Evolutionary conservation across 352 stramenopile genomes (phyloP).

Genomic region (Pelagophyceae sp.): DNA sequence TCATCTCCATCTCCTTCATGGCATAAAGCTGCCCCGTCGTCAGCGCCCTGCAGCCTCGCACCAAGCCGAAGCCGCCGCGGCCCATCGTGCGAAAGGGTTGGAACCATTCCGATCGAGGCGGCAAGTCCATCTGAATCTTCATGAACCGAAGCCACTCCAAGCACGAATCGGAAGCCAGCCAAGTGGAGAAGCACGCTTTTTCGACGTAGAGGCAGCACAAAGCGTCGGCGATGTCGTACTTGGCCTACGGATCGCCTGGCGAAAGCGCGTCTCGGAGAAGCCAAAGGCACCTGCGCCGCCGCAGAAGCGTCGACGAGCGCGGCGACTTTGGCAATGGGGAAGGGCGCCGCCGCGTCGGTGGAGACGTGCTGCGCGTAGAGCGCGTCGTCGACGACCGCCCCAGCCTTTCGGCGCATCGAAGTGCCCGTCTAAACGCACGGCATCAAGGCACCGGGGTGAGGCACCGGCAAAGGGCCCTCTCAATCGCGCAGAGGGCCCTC

Average conservation of each 20-base stretch:
- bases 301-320: too few species aligned
- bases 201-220: neutral
- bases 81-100: conserved; percentile 13
- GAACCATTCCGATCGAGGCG: neutral
- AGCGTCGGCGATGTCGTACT: conserved; percentile 4
- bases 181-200: neutral
- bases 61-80: conserved; percentile 25
- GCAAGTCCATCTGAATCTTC: conserved; percentile 1
- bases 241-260: neutral
- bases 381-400: neutral
- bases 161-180: neutral
- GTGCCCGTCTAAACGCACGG: neutral
- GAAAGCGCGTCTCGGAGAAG: too few species aligned
- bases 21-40: conserved; percentile 26
- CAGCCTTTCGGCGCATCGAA: neutral
- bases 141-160: neutral
- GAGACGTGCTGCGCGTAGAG: neutral
- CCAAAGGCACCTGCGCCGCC: too few species aligned
- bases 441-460: too few species aligned
- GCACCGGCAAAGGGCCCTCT: too few species aligned
- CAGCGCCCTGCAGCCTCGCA: conserved; percentile 23
- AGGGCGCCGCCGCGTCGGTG: neutral
- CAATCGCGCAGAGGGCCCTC: too few species aligned
- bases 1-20: conserved; percentile 30
- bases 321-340: too few species aligned